Conservation (phyloP, 495 filamentous ascomycete genomes). For the Platismatia glauca region DNA sequence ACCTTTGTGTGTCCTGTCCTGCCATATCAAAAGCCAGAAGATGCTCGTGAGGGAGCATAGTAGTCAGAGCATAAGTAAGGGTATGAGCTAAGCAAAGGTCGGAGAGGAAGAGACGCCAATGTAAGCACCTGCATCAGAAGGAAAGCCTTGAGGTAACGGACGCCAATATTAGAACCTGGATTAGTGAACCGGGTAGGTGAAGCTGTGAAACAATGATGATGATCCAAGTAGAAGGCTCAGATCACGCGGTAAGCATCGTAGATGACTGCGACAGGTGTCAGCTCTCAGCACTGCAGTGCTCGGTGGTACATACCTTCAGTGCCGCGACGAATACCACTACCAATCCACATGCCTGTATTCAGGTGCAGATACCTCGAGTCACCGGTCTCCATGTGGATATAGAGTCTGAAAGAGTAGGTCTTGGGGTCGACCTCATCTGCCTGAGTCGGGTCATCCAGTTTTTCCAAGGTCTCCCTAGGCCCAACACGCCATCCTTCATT, state of each 20-base stretch:
- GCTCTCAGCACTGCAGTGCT: background rate
- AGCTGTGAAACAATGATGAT: background rate
- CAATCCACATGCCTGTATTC: conserved; percentile 55
- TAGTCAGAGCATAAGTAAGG: background rate
- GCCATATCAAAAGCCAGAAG: background rate
- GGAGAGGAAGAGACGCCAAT: background rate
- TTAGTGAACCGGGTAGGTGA: background rate
- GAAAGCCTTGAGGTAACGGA: background rate
- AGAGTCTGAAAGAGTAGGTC: conserved; percentile 48
- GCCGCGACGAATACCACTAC: conserved; percentile 48
- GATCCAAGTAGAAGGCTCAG: conserved; percentile 7
- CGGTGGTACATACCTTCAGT: conserved; percentile 39
- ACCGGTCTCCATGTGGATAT: conserved; percentile 51
- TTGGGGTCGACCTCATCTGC: conserved; percentile 47
- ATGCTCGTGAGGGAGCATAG: background rate
- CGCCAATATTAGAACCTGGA: background rate
- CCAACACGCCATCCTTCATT: conserved; percentile 50
- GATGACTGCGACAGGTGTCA: conserved; percentile 19
- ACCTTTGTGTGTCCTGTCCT: too few relatives aligned
- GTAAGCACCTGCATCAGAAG: background rate
- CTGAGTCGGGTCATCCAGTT: conserved; percentile 42
- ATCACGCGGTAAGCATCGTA: conserved; percentile 29
- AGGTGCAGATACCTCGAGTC: conserved; percentile 54
- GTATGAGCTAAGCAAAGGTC: background rate
- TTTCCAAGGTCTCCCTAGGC: conserved; percentile 48